Evolutionary conservation across 2,329 filamentous ascomycete species (phyloP).

Genomic region (Neocucurbitaria cava): DNA sequence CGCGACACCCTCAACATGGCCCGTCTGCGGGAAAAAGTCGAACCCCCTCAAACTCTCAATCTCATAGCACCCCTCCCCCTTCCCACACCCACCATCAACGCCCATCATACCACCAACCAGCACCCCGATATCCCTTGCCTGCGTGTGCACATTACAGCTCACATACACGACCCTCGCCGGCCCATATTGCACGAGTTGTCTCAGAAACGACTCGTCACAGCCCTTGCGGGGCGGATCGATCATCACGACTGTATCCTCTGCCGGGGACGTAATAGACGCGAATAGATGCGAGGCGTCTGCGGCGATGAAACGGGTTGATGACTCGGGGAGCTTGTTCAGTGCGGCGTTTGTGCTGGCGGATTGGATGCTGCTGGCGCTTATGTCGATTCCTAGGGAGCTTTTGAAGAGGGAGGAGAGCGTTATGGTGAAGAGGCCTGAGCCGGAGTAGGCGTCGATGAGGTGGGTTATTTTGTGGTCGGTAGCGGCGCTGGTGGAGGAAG

Average conservation of each 20-base stretch:
- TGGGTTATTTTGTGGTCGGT: slow-evolving; percentile 67
- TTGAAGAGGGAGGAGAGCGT: slow-evolving; percentile 83
- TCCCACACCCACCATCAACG: slow-evolving; percentile 44
- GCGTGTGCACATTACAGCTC: slow-evolving; percentile 97
- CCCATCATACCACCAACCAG: slow-evolving; percentile 73
- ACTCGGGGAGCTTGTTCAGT: slow-evolving; percentile 72
- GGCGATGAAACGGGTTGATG: slow-evolving; percentile 82
- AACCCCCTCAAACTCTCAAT: slow-evolving; percentile 93
- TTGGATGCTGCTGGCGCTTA: slow-evolving; percentile 77
- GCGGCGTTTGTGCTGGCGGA: slow-evolving; percentile 80
- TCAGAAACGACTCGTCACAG: slow-evolving; percentile 83
- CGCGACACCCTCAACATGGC: slow-evolving; percentile 71
- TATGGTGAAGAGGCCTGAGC: slow-evolving; percentile 96
- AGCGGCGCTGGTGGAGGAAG: too few relatives aligned
- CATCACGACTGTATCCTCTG: slow-evolving; percentile 88
- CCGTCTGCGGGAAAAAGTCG: slow-evolving; percentile 94
- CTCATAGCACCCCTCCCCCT: slow-evolving; percentile 66
- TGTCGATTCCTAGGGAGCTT: slow-evolving; percentile 87
- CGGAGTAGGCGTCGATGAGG: slow-evolving; percentile 97
- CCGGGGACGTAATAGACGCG: slow-evolving; percentile 72
- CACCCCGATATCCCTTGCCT: slow-evolving; percentile 90
- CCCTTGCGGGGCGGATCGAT: slow-evolving; percentile 97
- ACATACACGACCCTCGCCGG: slow-evolving; percentile 89
- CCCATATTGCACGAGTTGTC: slow-evolving; percentile 78
- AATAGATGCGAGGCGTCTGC: slow-evolving; percentile 89